Conservation (phyloP, 148 eudicot genomes). For the Limonium bicolor region DNA sequence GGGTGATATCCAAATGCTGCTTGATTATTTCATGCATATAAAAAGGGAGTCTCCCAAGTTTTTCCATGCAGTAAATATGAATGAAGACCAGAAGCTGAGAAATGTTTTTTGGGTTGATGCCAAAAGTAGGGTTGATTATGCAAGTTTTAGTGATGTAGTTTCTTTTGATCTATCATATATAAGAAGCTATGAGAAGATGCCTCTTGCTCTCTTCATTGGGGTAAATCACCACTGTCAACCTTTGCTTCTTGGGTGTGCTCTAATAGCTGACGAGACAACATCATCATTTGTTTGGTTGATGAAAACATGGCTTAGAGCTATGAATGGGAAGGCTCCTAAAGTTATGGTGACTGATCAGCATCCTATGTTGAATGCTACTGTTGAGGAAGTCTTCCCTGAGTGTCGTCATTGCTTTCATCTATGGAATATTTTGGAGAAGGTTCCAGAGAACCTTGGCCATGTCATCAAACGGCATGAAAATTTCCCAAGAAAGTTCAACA, state of each 20-base stretch:
- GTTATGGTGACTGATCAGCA: constrained; percentile 29
- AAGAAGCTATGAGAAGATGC: constrained; percentile 27
- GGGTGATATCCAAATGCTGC: constrained; percentile 36
- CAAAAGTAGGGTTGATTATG: constrained; percentile 36
- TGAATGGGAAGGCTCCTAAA: constrained; percentile 28
- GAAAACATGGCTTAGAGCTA: constrained; percentile 45
- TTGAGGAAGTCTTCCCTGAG: constrained; percentile 27
- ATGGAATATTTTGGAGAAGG: constrained; percentile 31
- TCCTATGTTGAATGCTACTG: constrained; percentile 21
- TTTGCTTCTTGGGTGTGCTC: constrained; percentile 39
- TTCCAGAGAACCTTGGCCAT: constrained; percentile 22
- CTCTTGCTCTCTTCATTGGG: constrained; percentile 30
- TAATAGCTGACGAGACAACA: constrained; percentile 30
- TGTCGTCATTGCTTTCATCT: constrained; percentile 34
- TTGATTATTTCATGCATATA: constrained; percentile 32
- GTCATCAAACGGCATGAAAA: constrained; percentile 18
- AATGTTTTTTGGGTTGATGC: constrained; percentile 47
- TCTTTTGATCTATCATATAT: constrained; percentile 33
- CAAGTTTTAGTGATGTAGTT: constrained; percentile 29
- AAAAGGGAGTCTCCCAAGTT: constrained; percentile 28
- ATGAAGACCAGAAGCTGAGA: constrained; percentile 30
- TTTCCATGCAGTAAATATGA: constrained; percentile 33
- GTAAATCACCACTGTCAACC: constrained; percentile 40
- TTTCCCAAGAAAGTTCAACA: constrained; percentile 23
- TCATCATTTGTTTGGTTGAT: constrained; percentile 34